Percentiles rank a stretch among this genome's conserved stretches.
Conservation (phyloP, 2,329 filamentous ascomycete species). For the Bipolaris victoriae region DNA sequence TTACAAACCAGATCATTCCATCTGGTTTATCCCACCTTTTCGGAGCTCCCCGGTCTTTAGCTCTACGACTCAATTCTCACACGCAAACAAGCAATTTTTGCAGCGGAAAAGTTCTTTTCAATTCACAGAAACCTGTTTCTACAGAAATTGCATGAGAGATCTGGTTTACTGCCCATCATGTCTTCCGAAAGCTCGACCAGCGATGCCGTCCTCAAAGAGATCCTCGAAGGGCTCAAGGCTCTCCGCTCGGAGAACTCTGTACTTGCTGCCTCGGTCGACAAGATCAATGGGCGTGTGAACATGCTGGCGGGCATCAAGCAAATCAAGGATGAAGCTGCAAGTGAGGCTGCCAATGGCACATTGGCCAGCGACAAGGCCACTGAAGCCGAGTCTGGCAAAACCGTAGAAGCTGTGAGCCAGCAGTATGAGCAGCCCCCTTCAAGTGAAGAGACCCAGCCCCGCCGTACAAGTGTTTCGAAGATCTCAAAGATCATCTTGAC, state of each 20-base stretch:
- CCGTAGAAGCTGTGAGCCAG: conserved; percentile 49
- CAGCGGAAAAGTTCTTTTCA: not conserved
- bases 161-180: conserved; percentile 28
- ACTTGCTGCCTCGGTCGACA: conserved; percentile 63
- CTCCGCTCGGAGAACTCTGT: conserved; percentile 63
- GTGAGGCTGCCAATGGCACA: conserved; percentile 30
- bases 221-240: conserved; percentile 61
- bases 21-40: conserved; percentile 9
- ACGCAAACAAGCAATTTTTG: conserved; percentile 10
- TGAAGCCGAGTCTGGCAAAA: conserved; percentile 42
- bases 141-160: conserved; percentile 1
- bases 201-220: conserved; percentile 58
- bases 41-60: conserved; percentile 21
- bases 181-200: conserved; percentile 38
- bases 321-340: conserved; percentile 57
- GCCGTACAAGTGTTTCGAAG: conserved; percentile 54
- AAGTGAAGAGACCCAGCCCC: conserved; percentile 41
- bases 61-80: conserved; percentile 13
- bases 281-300: conserved; percentile 67
- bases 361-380: conserved; percentile 37
- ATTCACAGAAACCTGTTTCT: not conserved
- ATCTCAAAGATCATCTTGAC: conserved; percentile 71
- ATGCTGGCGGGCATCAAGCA: conserved; percentile 65
- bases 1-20: conserved; percentile 4
- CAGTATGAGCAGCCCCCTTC: conserved; percentile 48